A percentile compares a stretch with the other conserved stretches of the same genome.
These are phyloP conservation scores for Amesomyces nigricolor DNA, from an alignment of 2,329 filamentous ascomycete genomes.

Conservation along the genomic window DNA sequence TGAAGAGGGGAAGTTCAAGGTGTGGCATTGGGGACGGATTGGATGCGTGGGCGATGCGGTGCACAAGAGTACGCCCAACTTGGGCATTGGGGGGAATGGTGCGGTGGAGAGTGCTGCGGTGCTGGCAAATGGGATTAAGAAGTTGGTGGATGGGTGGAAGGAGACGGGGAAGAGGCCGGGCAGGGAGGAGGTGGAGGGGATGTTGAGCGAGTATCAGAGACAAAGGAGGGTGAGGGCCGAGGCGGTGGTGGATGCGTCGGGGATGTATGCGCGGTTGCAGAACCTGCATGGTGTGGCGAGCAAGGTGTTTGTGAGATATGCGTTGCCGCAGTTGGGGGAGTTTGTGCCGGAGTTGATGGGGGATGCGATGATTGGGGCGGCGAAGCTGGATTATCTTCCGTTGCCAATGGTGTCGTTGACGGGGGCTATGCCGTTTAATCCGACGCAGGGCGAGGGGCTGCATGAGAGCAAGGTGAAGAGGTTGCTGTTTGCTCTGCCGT, in stretches of 20 bases:
- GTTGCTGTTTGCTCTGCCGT: conserved; percentile 11
- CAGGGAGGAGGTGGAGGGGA: conserved; percentile 5
- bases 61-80: conserved; percentile 22
- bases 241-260: conserved; percentile 4
- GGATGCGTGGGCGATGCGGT: conserved; percentile 19
- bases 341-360: conserved; percentile 8
- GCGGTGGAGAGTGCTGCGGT: conserved; percentile 21
- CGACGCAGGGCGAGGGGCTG: conserved; percentile 11
- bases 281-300: conserved; percentile 8
- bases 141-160: conserved; percentile 2
- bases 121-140: conserved; percentile 19
- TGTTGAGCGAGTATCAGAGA: conserved; percentile 14
- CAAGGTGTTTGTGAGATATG: conserved; percentile 1
- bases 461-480: conserved; percentile 19
- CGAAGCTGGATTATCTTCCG: conserved; percentile 18
- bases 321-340: conserved; percentile 12
- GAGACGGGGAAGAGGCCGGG: neutral
- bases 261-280: neutral
- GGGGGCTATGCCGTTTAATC: conserved; percentile 19
- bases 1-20: conserved; percentile 21
- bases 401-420: conserved; percentile 16
- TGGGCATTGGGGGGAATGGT: conserved; percentile 19
- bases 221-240: conserved; percentile 8
- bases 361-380: conserved; percentile 12
- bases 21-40: conserved; percentile 22